Evolutionary conservation across 352 stramenopile genomes (phyloP).

Genomic region (Pythium volutum): DNA sequence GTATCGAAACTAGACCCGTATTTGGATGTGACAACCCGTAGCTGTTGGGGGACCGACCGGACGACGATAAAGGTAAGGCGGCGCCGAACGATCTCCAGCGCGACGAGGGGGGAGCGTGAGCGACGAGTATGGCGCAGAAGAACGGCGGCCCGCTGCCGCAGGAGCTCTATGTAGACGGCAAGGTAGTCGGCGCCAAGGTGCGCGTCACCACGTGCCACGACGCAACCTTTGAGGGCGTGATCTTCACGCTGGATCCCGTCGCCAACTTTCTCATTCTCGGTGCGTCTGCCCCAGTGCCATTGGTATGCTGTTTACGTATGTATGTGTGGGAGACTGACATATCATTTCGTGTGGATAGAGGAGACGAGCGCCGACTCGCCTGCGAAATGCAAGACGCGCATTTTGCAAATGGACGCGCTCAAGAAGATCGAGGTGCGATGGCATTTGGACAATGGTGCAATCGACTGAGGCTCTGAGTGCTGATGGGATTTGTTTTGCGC

Average conservation of each 20-base stretch:
- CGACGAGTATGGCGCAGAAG: conserved; percentile 8
- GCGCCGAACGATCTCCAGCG: conserved; percentile 6
- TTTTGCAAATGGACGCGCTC: conserved; percentile 70
- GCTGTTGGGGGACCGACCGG: conserved; percentile 1
- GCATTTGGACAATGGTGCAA: neutral
- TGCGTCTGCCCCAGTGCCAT: conserved; percentile 19
- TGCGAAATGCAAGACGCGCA: conserved; percentile 63
- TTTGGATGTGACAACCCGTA: neutral
- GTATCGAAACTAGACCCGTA: neutral
- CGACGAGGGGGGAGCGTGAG: neutral
- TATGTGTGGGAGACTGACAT: neutral
- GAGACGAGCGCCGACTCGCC: conserved; percentile 37
- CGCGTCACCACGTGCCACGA: conserved; percentile 49
- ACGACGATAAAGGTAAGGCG: neutral
- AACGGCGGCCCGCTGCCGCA: conserved; percentile 32
- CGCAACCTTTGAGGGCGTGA: conserved; percentile 59
- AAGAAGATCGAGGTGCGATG: conserved; percentile 56
- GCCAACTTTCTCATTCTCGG: conserved; percentile 80
- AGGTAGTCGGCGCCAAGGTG: conserved; percentile 59
- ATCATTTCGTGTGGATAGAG: conserved; percentile 28
- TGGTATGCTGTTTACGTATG: neutral
- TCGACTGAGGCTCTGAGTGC: neutral
- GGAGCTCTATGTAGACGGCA: conserved; percentile 61
- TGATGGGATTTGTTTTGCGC: neutral
- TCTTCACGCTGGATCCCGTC: conserved; percentile 78